Conservation (phyloP, 768 basidiomycete species). For the Boletus bicolor region DNA sequence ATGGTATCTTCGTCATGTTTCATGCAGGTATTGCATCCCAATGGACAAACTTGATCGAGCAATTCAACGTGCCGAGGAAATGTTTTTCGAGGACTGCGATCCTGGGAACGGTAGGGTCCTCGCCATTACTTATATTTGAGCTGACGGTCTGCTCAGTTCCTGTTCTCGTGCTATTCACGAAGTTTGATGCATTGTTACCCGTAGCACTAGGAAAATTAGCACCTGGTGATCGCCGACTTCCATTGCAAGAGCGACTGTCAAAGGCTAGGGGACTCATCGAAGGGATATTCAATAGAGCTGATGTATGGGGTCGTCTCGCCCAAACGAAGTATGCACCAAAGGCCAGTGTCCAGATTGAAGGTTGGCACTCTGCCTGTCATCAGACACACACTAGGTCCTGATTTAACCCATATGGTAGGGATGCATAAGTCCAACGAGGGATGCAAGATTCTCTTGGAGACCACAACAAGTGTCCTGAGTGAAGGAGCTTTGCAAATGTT, state of each 20-base stretch:
- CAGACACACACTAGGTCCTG: background rate
- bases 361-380: background rate
- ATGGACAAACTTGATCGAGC: conserved; percentile 6
- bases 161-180: conserved; percentile 8
- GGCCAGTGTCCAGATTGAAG: background rate
- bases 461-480: background rate
- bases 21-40: conserved; percentile 5
- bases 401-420: background rate
- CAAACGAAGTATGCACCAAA: background rate
- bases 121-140: too few species aligned
- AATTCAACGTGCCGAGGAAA: background rate
- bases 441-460: background rate
- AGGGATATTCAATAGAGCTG: background rate
- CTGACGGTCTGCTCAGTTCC: background rate
- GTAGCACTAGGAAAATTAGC: background rate
- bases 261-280: background rate
- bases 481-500: conserved; percentile 1
- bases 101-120: background rate
- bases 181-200: conserved; percentile 5
- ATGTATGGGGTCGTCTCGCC: background rate
- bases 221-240: background rate
- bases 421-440: background rate
- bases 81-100: conserved; percentile 1
- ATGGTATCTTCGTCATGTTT: background rate
- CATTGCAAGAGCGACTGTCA: background rate